phyloP scores from a whole-genome alignment of 225 moss, liverwort and hornwort genomes.

The Antitrichia curtipendula region DNA sequence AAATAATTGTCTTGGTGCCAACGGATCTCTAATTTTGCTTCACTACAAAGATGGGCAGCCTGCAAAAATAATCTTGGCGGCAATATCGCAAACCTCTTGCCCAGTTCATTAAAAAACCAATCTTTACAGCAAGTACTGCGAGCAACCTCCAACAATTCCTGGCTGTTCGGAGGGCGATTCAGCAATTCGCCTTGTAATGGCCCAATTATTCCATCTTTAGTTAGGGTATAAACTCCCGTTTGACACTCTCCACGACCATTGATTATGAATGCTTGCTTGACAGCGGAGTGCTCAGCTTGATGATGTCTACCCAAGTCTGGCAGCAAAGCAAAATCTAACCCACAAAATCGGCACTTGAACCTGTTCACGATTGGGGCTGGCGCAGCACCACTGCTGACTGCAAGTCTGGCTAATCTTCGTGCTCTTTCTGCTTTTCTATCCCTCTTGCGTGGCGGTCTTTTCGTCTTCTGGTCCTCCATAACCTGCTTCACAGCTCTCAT shows the following conservation, averaged over 20 bases:
- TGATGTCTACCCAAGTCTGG: slow-evolving; percentile 35
- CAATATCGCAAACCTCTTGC: slow-evolving; percentile 20
- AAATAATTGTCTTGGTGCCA: slow-evolving; percentile 57
- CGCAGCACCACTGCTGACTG: slow-evolving; percentile 10
- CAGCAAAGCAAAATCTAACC: slow-evolving; percentile 25
- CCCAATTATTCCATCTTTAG: slow-evolving; percentile 38
- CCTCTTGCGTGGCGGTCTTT: slow-evolving; percentile 41
- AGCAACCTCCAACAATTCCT: slow-evolving; percentile 43
- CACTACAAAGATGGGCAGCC: slow-evolving; percentile 61
- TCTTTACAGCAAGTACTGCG: slow-evolving; percentile 63
- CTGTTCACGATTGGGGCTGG: neutral
- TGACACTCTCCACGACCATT: slow-evolving; percentile 44
- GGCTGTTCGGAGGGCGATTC: slow-evolving; percentile 34
- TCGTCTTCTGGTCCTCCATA: slow-evolving; percentile 24
- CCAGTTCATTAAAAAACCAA: slow-evolving; percentile 46
- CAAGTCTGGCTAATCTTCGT: slow-evolving; percentile 39
- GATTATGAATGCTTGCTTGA: slow-evolving; percentile 51
- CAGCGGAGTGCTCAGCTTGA: slow-evolving; percentile 47
- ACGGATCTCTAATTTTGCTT: slow-evolving; percentile 54
- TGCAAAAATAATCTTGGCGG: slow-evolving; percentile 52
- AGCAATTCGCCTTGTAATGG: slow-evolving; percentile 30
- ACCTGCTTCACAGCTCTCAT: slow-evolving; percentile 63
- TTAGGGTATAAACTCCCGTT: slow-evolving; percentile 44
- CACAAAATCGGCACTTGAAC: slow-evolving; percentile 45
- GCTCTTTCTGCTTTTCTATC: slow-evolving; percentile 60